A percentile compares a stretch with the other conserved stretches of the same genome.
These are phyloP conservation scores for Leptodontidium sp. DNA, from an alignment of 2,329 filamentous ascomycete genomes.

Conservation along the genomic window DNA sequence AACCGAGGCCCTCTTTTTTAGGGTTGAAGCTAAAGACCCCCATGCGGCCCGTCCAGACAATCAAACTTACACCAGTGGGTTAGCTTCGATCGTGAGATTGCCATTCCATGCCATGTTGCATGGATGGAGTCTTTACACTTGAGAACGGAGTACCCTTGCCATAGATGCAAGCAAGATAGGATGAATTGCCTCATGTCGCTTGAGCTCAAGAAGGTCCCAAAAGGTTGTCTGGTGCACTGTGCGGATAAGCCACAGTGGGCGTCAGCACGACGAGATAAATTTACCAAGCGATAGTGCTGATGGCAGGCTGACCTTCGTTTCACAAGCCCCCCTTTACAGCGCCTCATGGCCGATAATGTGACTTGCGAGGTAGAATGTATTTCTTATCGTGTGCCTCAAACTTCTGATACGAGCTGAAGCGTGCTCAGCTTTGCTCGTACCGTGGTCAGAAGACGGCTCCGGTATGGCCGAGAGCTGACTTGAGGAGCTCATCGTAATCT, in stretches of 20 bases:
- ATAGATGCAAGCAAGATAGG: conserved; percentile 20
- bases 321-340: neutral
- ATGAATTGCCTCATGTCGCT: conserved; percentile 17
- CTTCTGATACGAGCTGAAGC: conserved; percentile 24
- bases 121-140: neutral
- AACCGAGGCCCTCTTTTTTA: conserved; percentile 29
- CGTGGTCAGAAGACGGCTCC: conserved; percentile 22
- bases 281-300: conserved; percentile 10
- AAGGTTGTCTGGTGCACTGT: conserved; percentile 4
- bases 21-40: conserved; percentile 21
- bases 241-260: conserved; percentile 1
- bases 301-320: conserved; percentile 17
- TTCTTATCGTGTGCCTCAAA: conserved; percentile 8
- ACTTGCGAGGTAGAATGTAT: conserved; percentile 6
- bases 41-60: conserved; percentile 25
- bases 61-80: neutral
- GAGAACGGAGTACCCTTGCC: neutral
- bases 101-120: neutral
- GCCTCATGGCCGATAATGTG: conserved; percentile 11
- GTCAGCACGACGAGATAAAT: conserved; percentile 21
- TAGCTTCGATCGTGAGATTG: conserved; percentile 14
- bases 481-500: conserved; percentile 18
- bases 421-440: conserved; percentile 23
- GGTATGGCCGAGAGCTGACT: conserved; percentile 27
- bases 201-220: conserved; percentile 2